These are phyloP conservation scores for Annona squamosa DNA, from an alignment of 164 flowering plant species.

Conservation along the genomic window DNA sequence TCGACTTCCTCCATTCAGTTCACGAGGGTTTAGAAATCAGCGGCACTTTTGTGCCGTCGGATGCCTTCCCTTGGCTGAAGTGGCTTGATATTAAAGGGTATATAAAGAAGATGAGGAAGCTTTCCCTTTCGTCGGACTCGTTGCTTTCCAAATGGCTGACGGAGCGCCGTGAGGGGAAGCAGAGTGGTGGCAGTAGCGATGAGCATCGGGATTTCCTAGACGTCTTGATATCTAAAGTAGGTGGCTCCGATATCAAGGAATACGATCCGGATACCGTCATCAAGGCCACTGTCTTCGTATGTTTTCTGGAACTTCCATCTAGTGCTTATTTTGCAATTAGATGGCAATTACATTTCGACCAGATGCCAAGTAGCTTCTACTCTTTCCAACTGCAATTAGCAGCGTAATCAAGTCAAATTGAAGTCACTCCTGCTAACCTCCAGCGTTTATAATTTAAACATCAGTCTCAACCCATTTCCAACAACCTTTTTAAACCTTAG, in stretches of 20 bases:
- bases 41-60: conserved; percentile 21
- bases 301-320: too few species aligned
- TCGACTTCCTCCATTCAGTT: too few species aligned
- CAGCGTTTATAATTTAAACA: too few species aligned
- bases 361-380: too few species aligned
- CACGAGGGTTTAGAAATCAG: conserved; percentile 8
- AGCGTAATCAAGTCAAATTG: too few species aligned
- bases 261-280: not conserved
- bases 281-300: not conserved
- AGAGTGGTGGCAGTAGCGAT: not conserved
- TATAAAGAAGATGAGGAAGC: conserved; percentile 12
- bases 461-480: too few species aligned
- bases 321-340: too few species aligned
- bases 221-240: not conserved
- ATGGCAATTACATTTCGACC: too few species aligned
- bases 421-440: too few species aligned
- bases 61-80: conserved; percentile 25
- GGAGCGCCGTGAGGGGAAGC: not conserved
- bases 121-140: conserved; percentile 3
- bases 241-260: not conserved
- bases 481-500: too few species aligned
- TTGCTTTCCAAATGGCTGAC: not conserved
- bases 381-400: too few species aligned
- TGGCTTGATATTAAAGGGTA: conserved; percentile 37
- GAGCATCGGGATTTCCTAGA: not conserved